phyloP scores from a whole-genome alignment of 2,329 filamentous ascomycete species.

The Xylariaceae sp. region DNA sequence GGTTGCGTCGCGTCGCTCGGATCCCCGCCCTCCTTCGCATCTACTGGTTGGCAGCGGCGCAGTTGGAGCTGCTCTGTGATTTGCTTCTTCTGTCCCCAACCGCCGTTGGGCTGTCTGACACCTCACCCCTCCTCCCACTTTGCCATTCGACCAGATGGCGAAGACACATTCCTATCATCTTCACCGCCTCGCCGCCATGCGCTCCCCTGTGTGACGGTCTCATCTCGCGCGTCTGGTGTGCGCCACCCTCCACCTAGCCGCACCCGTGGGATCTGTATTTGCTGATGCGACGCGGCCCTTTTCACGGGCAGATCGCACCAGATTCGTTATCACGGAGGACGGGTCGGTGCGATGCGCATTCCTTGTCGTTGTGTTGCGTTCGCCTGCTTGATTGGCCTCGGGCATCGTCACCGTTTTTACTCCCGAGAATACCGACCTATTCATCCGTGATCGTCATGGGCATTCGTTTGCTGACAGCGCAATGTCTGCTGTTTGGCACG shows the following conservation, averaged over 20 bases:
- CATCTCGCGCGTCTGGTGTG: constrained; percentile 3
- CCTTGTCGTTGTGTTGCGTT: background rate
- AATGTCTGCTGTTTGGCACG: background rate
- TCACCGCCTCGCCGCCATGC: constrained; percentile 10
- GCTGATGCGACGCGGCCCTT: constrained; percentile 4
- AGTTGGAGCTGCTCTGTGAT: constrained; percentile 4
- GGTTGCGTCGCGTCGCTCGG: constrained; percentile 13
- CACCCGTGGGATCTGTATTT: background rate
- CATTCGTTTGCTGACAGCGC: background rate
- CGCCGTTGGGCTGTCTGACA: constrained; percentile 9
- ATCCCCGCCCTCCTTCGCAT: background rate
- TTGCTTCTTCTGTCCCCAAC: constrained; percentile 2
- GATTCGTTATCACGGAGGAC: constrained; percentile 5
- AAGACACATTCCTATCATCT: background rate
- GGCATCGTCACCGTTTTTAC: too few relatives aligned
- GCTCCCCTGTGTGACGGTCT: constrained; percentile 2
- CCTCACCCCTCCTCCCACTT: constrained; percentile 7
- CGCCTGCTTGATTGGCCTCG: too few relatives aligned
- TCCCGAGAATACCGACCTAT: background rate
- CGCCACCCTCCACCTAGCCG: background rate
- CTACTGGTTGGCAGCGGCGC: too few relatives aligned
- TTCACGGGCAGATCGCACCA: constrained; percentile 4
- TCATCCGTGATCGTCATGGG: background rate
- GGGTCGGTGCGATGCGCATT: constrained; percentile 18
- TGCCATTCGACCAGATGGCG: background rate